phyloP scores from a whole-genome alignment of 1,139 yeast species.

The Zygotorulaspora mrakii region DNA sequence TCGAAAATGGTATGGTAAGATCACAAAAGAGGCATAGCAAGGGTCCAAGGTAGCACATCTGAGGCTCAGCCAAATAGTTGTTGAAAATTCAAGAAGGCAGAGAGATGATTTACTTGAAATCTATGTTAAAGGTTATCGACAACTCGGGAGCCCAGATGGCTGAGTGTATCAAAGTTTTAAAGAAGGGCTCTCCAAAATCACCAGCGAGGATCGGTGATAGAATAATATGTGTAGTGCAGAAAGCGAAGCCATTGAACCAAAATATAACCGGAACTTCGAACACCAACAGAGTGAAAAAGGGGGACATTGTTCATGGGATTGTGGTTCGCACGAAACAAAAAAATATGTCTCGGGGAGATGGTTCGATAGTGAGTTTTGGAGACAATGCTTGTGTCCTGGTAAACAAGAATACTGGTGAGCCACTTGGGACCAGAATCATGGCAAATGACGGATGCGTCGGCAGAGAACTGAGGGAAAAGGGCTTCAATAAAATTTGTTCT shows the following conservation, averaged over 20 bases:
- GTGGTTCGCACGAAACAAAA: conserved; percentile 92
- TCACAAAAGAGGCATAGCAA: no score
- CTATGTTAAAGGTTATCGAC: conserved; percentile 86
- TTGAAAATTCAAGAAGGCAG: background rate
- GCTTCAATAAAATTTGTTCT: conserved; percentile 81
- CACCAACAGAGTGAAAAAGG: conserved; percentile 81
- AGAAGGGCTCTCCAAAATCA: conserved; percentile 77
- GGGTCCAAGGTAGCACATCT: no score
- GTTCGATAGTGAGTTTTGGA: conserved; percentile 80
- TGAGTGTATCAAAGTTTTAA: conserved; percentile 91
- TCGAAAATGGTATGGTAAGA: no score
- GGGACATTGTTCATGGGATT: conserved; percentile 94
- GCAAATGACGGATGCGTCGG: conserved; percentile 70
- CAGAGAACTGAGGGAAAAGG: conserved; percentile 79
- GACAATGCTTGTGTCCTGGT: conserved; percentile 96
- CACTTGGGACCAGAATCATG: conserved; percentile 89
- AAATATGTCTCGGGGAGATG: conserved; percentile 71
- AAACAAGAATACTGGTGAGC: conserved; percentile 84
- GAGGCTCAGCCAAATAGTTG: background rate
- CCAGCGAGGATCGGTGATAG: conserved; percentile 86
- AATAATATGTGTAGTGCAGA: conserved; percentile 90
- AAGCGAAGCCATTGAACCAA: conserved; percentile 70
- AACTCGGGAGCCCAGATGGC: conserved; percentile 94
- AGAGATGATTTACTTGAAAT: conserved; percentile 77
- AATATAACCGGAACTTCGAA: conserved; percentile 66